Evolutionary conservation across 768 basidiomycete species (phyloP).

Genomic region (Serpula lacrymans): DNA sequence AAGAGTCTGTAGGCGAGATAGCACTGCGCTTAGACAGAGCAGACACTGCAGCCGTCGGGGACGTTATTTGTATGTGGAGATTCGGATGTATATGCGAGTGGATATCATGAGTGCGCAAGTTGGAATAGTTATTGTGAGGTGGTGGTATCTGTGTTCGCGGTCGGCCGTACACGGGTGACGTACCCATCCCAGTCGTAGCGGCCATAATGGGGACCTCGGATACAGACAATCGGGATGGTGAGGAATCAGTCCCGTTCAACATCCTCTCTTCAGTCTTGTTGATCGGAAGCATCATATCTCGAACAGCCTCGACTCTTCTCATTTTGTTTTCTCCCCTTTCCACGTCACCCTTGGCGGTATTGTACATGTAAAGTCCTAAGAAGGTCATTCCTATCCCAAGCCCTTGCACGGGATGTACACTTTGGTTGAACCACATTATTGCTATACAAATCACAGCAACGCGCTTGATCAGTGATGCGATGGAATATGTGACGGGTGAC

Average conservation of each 20-base stretch:
- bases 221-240: slow-evolving; percentile 8
- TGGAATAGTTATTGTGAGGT: too few relatives aligned
- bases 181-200: slow-evolving; percentile 22
- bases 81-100: slow-evolving; percentile 11
- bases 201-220: slow-evolving; percentile 5
- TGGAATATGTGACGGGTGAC: slow-evolving; percentile 98
- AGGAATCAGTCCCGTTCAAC: slow-evolving; percentile 38
- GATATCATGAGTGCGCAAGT: too few relatives aligned
- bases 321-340: slow-evolving; percentile 90
- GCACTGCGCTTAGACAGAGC: slow-evolving; percentile 20
- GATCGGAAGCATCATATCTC: slow-evolving; percentile 65
- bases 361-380: slow-evolving; percentile 92
- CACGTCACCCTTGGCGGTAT: slow-evolving; percentile 88
- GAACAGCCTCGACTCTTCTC: slow-evolving; percentile 69
- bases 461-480: slow-evolving; percentile 96
- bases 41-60: slow-evolving; percentile 16
- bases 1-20: slow-evolving; percentile 35
- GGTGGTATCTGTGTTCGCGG: slow-evolving; percentile 5
- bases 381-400: slow-evolving; percentile 91
- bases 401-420: slow-evolving; percentile 79
- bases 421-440: slow-evolving; percentile 93
- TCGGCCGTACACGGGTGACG: slow-evolving; percentile 5
- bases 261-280: slow-evolving; percentile 59
- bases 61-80: slow-evolving; percentile 9
- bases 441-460: slow-evolving; percentile 98